phyloP scores from a whole-genome alignment of 768 basidiomycete species.

The Trametes gibbosa region DNA sequence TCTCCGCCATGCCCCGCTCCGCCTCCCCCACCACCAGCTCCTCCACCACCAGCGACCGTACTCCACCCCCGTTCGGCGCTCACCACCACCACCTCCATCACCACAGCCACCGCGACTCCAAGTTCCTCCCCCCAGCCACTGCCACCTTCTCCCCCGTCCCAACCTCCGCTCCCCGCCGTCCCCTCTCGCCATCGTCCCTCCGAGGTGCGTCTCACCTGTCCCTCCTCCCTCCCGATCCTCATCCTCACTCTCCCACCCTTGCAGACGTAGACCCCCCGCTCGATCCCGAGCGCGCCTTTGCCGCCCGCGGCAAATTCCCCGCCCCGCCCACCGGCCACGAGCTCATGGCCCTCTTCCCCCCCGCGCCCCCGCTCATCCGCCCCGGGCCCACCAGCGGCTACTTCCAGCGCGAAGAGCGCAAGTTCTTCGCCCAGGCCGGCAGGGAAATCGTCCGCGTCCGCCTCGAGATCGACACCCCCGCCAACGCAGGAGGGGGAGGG shows the following conservation, averaged over 20 bases:
- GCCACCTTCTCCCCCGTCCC: slow-evolving; percentile 33
- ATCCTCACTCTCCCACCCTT: not conserved
- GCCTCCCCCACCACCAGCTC: slow-evolving; percentile 52
- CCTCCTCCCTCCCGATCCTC: not conserved
- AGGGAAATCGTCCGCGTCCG: slow-evolving; percentile 75
- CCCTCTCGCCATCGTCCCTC: slow-evolving; percentile 61
- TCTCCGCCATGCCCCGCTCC: slow-evolving; percentile 45
- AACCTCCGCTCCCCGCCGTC: slow-evolving; percentile 43
- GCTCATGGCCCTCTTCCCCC: slow-evolving; percentile 82
- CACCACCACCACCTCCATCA: slow-evolving; percentile 5
- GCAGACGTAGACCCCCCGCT: slow-evolving; percentile 67
- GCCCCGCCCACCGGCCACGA: slow-evolving; percentile 80
- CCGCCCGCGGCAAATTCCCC: slow-evolving; percentile 56
- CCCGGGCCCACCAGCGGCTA: slow-evolving; percentile 68
- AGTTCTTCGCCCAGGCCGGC: slow-evolving; percentile 77
- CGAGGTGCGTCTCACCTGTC: slow-evolving; percentile 42
- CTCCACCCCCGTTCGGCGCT: slow-evolving; percentile 23
- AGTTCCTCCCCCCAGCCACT: slow-evolving; percentile 12
- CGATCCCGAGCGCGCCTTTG: slow-evolving; percentile 39
- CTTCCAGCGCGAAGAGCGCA: slow-evolving; percentile 74
- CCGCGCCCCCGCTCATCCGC: slow-evolving; percentile 61
- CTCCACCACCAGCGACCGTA: slow-evolving; percentile 45
- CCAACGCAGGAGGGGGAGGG: not conserved
- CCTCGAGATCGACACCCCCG: slow-evolving; percentile 60
- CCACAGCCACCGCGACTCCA: slow-evolving; percentile 1